A percentile compares a stretch with the other conserved stretches of the same genome.
Evolutionary conservation across 768 basidiomycete genomes (phyloP).

Genomic region (Cystoderma amianthinum): DNA sequence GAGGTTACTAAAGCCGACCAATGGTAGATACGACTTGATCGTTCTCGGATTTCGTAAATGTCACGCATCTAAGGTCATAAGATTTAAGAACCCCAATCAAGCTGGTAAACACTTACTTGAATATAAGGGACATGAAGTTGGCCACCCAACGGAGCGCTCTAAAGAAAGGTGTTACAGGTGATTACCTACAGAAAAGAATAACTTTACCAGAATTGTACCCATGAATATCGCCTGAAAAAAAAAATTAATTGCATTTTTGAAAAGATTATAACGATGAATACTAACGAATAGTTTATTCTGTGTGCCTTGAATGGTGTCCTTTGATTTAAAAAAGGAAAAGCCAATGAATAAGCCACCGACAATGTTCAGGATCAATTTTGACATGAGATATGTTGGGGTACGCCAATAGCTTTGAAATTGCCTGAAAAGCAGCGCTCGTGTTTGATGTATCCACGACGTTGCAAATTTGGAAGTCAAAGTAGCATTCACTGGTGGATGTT

Average conservation of each 20-base stretch:
- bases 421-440: constrained; percentile 32
- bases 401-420: constrained; percentile 44
- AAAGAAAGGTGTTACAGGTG: too few species aligned
- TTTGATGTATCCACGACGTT: constrained; percentile 46
- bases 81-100: background rate
- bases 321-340: constrained; percentile 60
- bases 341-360: constrained; percentile 49
- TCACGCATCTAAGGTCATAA: constrained; percentile 38
- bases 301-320: constrained; percentile 44
- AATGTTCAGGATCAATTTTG: constrained; percentile 52
- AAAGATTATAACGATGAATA: constrained; percentile 8
- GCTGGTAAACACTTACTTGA: constrained; percentile 13
- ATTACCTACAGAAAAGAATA: too few species aligned
- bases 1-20: constrained; percentile 56
- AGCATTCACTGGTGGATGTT: constrained; percentile 27
- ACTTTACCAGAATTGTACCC: constrained; percentile 36
- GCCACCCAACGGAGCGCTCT: constrained; percentile 47
- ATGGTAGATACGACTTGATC: constrained; percentile 55
- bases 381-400: constrained; percentile 53
- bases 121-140: constrained; percentile 64
- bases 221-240: constrained; percentile 45
- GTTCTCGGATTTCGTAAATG: constrained; percentile 65
- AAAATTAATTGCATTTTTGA: constrained; percentile 1
- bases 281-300: constrained; percentile 65
- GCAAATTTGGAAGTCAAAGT: constrained; percentile 39